Evolutionary conservation across 371 early-diverging fungal genomes (phyloP).

Genomic region (Thermomucor indicae-seudaticae): DNA sequence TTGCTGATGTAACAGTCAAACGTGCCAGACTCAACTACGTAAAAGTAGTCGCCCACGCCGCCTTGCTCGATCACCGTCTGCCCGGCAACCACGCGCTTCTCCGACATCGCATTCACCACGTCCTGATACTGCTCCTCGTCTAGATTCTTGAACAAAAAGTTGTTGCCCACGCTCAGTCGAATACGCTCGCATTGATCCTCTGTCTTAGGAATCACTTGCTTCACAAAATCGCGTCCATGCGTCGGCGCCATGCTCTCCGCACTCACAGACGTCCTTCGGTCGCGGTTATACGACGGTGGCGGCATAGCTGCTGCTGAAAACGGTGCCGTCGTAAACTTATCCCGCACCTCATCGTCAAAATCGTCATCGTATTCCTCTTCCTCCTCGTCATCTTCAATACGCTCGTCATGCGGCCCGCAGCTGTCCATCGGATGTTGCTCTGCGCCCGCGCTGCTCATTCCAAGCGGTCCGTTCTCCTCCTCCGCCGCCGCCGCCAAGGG

Average conservation of each 20-base stretch:
- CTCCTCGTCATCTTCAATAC: conserved; percentile 13
- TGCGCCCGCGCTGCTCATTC: no score
- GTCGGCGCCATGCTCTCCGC: conserved; percentile 95
- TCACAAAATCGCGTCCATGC: conserved; percentile 24
- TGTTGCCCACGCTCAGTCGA: conserved; percentile 71
- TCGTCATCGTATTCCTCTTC: conserved; percentile 18
- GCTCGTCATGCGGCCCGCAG: no score
- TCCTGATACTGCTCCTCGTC: no score
- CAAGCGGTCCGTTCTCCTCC: neutral
- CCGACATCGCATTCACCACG: conserved; percentile 96
- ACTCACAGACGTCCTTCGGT: conserved; percentile 86
- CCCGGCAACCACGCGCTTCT: conserved; percentile 70
- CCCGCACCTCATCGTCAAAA: conserved; percentile 15
- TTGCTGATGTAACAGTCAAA: conserved; percentile 86
- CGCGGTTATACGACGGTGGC: conserved; percentile 3
- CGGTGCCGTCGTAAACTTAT: conserved; percentile 8
- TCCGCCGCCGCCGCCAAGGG: neutral
- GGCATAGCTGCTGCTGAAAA: conserved; percentile 5
- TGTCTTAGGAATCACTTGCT: conserved; percentile 85
- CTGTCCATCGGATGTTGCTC: conserved; percentile 14
- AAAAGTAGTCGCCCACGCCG: conserved; percentile 95
- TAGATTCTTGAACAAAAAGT: conserved; percentile 90
- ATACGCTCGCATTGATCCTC: conserved; percentile 82
- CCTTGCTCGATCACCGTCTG: conserved; percentile 93
- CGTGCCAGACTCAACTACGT: conserved; percentile 93